Conservation (phyloP, 1,284 basidiomycete genomes). For the Cystobasidiaceae sp. region DNA sequence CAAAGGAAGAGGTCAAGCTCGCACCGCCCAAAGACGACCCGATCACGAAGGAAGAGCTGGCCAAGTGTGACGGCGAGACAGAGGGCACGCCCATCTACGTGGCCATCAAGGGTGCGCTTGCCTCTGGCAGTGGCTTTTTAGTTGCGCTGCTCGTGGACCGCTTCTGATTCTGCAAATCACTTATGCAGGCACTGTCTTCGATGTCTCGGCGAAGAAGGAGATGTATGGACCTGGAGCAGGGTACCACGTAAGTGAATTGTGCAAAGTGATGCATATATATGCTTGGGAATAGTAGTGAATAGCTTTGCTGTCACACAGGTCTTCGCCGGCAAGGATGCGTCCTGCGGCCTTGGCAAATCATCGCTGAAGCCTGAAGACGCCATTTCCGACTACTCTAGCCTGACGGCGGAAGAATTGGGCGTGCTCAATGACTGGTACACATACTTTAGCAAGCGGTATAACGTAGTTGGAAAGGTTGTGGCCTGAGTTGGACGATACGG, state of each 20-base stretch:
- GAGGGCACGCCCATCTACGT: constrained; percentile 69
- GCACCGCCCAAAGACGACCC: constrained; percentile 71
- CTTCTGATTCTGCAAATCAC: neutral
- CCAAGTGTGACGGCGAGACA: constrained; percentile 63
- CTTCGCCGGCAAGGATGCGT: constrained; percentile 77
- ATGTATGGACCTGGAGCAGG: constrained; percentile 58
- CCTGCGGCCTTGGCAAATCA: constrained; percentile 55
- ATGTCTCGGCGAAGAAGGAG: constrained; percentile 61
- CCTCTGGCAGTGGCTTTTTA: neutral
- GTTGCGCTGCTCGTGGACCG: neutral
- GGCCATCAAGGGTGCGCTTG: constrained; percentile 68
- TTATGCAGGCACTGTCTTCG: constrained; percentile 36
- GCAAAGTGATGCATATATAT: neutral
- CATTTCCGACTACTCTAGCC: constrained; percentile 72
- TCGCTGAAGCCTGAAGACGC: constrained; percentile 84
- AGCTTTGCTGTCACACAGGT: constrained; percentile 39
- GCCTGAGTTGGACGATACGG: constrained; percentile 22
- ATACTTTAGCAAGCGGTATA: constrained; percentile 74
- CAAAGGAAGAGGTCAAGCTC: constrained; percentile 49
- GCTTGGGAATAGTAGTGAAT: neutral
- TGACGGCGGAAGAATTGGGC: constrained; percentile 70
- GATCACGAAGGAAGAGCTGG: constrained; percentile 64
- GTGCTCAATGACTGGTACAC: constrained; percentile 84
- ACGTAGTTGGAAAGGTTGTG: constrained; percentile 64
- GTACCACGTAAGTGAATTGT: constrained; percentile 45